Evolutionary conservation across 2,329 filamentous ascomycete species (phyloP).

Genomic region (Diaporthe vexans): DNA sequence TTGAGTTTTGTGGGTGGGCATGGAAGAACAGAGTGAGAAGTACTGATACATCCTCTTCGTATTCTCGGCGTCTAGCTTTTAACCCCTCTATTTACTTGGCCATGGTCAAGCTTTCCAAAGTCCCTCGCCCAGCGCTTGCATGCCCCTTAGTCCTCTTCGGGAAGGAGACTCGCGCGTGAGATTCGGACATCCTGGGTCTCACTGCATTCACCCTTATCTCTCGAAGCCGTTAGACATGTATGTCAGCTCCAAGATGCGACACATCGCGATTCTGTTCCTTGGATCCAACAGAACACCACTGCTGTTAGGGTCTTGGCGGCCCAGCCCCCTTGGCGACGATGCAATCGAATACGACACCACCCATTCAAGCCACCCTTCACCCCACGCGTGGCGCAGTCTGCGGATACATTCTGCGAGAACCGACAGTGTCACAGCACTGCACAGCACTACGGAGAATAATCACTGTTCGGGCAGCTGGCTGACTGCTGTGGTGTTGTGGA

Average conservation of each 20-base stretch:
- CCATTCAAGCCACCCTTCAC: slow-evolving; percentile 20
- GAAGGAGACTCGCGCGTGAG: slow-evolving; percentile 22
- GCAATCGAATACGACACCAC: slow-evolving; percentile 30
- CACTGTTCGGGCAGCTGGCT: slow-evolving; percentile 1
- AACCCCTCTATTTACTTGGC: neutral
- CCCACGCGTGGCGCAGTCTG: slow-evolving; percentile 28
- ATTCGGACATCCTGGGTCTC: slow-evolving; percentile 30
- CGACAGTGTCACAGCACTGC: neutral
- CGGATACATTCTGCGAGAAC: slow-evolving; percentile 6
- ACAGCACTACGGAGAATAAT: neutral
- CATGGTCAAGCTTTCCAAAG: slow-evolving; percentile 8
- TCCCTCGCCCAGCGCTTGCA: slow-evolving; percentile 7
- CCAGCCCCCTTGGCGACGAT: slow-evolving; percentile 8
- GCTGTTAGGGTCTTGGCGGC: slow-evolving; percentile 3
- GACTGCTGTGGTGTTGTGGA: neutral
- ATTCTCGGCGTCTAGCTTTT: slow-evolving; percentile 6
- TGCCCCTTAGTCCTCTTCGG: slow-evolving; percentile 15
- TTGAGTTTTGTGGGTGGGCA: no score
- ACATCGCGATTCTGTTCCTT: neutral
- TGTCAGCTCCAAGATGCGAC: slow-evolving; percentile 28
- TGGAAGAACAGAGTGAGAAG: neutral
- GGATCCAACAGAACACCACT: slow-evolving; percentile 8
- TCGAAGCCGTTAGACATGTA: slow-evolving; percentile 14
- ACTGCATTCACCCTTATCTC: slow-evolving; percentile 23
- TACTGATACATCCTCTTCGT: slow-evolving; percentile 10